A percentile compares a stretch with the other conserved stretches of the same genome.
These are phyloP conservation scores for Xylaria sp. DNA, from an alignment of 2,329 filamentous ascomycete genomes.

Conservation along the genomic window DNA sequence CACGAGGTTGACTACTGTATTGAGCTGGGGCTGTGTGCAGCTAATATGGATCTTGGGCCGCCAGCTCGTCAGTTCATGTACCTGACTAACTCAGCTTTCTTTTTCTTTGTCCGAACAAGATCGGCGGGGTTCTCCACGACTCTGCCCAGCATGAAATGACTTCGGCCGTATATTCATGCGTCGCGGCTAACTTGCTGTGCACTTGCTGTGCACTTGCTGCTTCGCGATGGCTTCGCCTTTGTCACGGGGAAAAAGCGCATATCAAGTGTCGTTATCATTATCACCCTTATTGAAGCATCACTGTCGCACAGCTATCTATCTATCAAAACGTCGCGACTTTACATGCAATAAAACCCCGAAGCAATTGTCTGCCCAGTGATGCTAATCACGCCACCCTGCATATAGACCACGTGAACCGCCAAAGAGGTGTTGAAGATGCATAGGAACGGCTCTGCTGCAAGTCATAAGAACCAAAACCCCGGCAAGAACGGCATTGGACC, in stretches of 20 bases:
- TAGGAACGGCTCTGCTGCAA: constrained; percentile 15
- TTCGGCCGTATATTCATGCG: neutral
- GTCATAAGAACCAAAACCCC: constrained; percentile 20
- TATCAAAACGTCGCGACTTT: no score
- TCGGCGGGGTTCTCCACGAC: neutral
- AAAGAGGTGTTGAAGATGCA: neutral
- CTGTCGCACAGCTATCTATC: no score
- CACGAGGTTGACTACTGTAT: constrained; percentile 22
- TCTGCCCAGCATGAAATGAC: neutral
- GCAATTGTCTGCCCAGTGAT: neutral
- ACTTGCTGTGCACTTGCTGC: neutral
- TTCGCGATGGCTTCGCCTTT: neutral
- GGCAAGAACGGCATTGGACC: constrained; percentile 6
- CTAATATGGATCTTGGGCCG: neutral
- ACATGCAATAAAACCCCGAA: neutral
- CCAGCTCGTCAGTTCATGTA: neutral
- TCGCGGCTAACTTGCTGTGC: neutral
- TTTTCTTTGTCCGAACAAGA: neutral
- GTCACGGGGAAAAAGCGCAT: neutral
- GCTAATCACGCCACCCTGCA: neutral
- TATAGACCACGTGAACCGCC: constrained; percentile 12
- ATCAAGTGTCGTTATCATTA: neutral
- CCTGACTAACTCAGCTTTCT: neutral
- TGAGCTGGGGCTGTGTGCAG: constrained; percentile 21
- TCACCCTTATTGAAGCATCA: no score